A percentile compares a stretch with the other conserved stretches of the same genome.
Evolutionary conservation across 73 alveolate species (phyloP).

Genomic region (Uronychia binucleata): DNA sequence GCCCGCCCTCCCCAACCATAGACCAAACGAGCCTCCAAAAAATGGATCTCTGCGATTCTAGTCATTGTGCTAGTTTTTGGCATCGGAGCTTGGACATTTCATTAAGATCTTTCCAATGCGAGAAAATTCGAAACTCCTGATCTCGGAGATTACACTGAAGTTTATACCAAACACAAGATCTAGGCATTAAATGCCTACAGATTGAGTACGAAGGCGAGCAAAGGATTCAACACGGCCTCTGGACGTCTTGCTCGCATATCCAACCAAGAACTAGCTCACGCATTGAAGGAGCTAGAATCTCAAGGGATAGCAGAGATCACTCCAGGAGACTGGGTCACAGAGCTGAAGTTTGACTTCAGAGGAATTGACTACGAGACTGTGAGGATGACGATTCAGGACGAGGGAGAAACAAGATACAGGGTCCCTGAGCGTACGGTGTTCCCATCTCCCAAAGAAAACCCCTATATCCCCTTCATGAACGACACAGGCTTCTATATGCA

Average conservation of each 20-base stretch:
- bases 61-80: no score
- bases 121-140: no score
- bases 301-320: not conserved
- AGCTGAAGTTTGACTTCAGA: not conserved
- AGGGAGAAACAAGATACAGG: constrained; percentile 11
- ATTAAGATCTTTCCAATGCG: no score
- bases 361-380: not conserved
- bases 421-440: constrained; percentile 32
- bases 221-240: not conserved
- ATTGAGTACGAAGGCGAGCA: not conserved
- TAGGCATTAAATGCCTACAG: not conserved
- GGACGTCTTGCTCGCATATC: not conserved
- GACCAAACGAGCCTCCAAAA: no score
- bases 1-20: no score
- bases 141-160: no score
- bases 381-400: constrained; percentile 1
- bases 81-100: no score
- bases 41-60: no score
- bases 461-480: constrained; percentile 18
- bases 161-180: no score
- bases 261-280: not conserved
- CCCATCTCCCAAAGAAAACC: constrained; percentile 2
- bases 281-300: not conserved
- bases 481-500: constrained; percentile 27
- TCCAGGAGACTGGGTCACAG: not conserved